A percentile compares a stretch with the other conserved stretches of the same genome.
Conservation (phyloP, 345 rosid species). For the Melaleuca quinquenervia region DNA sequence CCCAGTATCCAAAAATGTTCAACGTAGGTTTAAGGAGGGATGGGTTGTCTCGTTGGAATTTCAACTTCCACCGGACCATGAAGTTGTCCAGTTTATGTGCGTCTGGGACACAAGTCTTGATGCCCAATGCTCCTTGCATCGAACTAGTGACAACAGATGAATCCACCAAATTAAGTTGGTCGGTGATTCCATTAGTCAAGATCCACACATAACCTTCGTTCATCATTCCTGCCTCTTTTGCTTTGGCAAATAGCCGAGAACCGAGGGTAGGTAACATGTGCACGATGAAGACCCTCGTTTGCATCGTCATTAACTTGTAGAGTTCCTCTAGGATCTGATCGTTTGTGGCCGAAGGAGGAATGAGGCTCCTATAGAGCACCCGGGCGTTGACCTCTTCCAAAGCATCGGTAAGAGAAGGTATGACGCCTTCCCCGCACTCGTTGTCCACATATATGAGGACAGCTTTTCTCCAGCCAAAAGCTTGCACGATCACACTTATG, state of each 20-base stretch:
- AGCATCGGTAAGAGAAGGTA: background rate
- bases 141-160: background rate
- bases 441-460: background rate
- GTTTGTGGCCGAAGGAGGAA: background rate
- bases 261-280: background rate
- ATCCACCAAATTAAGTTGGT: background rate
- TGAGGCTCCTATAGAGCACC: background rate
- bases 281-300: background rate
- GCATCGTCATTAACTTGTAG: background rate
- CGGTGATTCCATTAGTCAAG: background rate
- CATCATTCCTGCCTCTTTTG: background rate
- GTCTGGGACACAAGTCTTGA: background rate
- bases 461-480: background rate
- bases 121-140: background rate
- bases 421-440: background rate
- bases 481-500: background rate
- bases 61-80: background rate
- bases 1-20: background rate
- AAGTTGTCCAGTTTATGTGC: background rate
- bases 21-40: background rate
- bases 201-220: background rate
- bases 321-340: background rate
- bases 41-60: background rate
- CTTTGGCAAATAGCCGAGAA: background rate
- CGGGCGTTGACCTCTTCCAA: background rate